phyloP scores from a whole-genome alignment of 805 yeast genomes.

The Tetrapisispora arboricola region DNA sequence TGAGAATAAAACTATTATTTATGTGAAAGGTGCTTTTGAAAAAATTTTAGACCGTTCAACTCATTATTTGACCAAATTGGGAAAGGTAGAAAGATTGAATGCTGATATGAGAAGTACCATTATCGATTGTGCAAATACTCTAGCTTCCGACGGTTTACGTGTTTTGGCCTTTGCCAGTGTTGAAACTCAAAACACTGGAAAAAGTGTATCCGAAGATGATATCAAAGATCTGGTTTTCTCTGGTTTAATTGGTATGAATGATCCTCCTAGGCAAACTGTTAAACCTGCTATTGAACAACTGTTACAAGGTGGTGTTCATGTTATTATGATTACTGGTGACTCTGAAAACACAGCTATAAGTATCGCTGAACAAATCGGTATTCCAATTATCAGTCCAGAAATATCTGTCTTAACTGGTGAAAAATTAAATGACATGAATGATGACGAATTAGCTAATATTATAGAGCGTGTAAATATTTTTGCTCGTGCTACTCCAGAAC shows the following conservation, averaged over 20 bases:
- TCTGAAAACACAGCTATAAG: constrained; percentile 76
- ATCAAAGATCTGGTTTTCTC: constrained; percentile 61
- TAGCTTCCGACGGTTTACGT: constrained; percentile 80
- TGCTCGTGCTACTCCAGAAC: constrained; percentile 94
- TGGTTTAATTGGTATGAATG: constrained; percentile 92
- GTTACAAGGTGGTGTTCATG: constrained; percentile 88
- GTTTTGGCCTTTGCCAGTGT: constrained; percentile 70
- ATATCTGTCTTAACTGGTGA: constrained; percentile 78
- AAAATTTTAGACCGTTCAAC: constrained; percentile 51
- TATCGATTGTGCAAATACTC: constrained; percentile 43
- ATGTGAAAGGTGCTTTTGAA: constrained; percentile 88
- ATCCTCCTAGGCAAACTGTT: constrained; percentile 92
- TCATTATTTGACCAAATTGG: constrained; percentile 47
- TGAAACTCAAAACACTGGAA: constrained; percentile 26
- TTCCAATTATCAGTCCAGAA: constrained; percentile 56
- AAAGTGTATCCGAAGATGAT: constrained; percentile 26
- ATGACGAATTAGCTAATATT: constrained; percentile 60
- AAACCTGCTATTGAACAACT: constrained; percentile 61
- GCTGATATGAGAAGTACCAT: constrained; percentile 40
- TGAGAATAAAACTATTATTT: constrained; percentile 50
- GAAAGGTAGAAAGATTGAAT: constrained; percentile 49
- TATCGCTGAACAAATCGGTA: constrained; percentile 84
- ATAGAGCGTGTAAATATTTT: constrained; percentile 79
- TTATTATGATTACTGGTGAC: constrained; percentile 98
- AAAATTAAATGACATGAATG: constrained; percentile 62